A percentile compares a stretch with the other conserved stretches of the same genome.
Conservation (phyloP, 1,284 basidiomycete genomes). For the Cutaneotrichosporon dermatis region DNA sequence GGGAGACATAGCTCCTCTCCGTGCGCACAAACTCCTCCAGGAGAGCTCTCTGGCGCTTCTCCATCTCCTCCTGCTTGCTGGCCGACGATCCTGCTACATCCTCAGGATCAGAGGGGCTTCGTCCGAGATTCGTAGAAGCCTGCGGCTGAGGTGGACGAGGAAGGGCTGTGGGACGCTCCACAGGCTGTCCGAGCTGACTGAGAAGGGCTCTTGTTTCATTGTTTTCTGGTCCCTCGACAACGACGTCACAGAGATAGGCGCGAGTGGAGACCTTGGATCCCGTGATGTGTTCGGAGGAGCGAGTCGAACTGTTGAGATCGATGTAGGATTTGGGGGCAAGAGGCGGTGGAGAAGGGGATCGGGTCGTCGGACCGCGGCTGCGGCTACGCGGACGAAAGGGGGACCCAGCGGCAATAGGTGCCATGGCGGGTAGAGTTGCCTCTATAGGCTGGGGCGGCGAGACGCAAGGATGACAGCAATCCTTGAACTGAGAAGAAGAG, state of each 20-base stretch:
- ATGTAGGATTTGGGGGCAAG: conserved; percentile 25
- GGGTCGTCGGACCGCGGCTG: not conserved
- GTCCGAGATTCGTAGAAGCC: conserved; percentile 7
- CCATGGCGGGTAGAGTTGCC: conserved; percentile 6
- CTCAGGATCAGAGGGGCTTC: not conserved
- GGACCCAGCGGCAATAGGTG: conserved; percentile 15
- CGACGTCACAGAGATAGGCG: conserved; percentile 43
- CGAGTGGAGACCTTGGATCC: conserved; percentile 30
- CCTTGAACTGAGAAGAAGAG: not conserved
- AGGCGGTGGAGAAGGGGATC: conserved; percentile 11
- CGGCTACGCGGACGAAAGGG: conserved; percentile 19
- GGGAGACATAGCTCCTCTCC: conserved; percentile 43
- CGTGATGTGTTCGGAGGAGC: conserved; percentile 29
- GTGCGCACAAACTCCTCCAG: conserved; percentile 46
- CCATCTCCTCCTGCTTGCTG: conserved; percentile 33
- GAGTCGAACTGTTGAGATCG: conserved; percentile 41
- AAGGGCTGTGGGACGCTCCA: conserved; percentile 32
- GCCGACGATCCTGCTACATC: conserved; percentile 20
- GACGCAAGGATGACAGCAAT: too few species aligned
- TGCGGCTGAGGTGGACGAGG: conserved; percentile 14
- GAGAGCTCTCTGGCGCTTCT: conserved; percentile 26
- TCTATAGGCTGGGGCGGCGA: not conserved
- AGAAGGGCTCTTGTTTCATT: conserved; percentile 38
- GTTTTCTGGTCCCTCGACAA: conserved; percentile 35
- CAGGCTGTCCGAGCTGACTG: conserved; percentile 34